Conservation (phyloP, 371 early-diverging fungal species). For the Mucor irregularis region DNA sequence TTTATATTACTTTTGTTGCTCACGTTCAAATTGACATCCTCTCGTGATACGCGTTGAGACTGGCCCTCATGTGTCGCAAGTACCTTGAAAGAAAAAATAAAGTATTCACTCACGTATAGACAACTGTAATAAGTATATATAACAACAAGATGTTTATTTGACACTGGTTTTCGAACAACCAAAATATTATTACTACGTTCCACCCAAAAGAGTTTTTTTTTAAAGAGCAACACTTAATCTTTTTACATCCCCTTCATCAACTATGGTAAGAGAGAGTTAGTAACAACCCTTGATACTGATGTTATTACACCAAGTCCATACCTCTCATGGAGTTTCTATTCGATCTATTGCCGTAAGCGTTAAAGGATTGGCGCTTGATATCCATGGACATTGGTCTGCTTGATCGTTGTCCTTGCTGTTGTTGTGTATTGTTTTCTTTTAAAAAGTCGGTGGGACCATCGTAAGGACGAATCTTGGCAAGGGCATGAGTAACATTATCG, state of each 20-base stretch:
- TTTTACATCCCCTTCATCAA: slow-evolving; percentile 8
- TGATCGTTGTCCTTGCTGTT: background rate
- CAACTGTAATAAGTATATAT: no score
- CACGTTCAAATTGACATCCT: no score
- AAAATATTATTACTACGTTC: no score
- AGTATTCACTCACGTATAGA: no score
- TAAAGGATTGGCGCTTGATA: slow-evolving; percentile 26
- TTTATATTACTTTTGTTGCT: no score
- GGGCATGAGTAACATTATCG: slow-evolving; percentile 29
- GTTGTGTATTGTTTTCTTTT: slow-evolving; percentile 1
- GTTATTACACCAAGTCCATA: background rate
- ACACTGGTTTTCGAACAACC: no score
- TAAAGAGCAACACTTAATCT: slow-evolving; percentile 9
- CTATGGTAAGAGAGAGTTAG: background rate
- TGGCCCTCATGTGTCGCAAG: no score
- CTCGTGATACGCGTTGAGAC: no score
- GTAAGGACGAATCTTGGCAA: slow-evolving; percentile 32
- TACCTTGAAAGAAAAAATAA: no score
- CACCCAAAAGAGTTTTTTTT: no score
- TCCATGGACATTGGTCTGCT: slow-evolving; percentile 27
- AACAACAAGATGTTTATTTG: no score
- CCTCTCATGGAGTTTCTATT: slow-evolving; percentile 27
- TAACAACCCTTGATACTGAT: no score
- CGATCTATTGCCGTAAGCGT: slow-evolving; percentile 6
- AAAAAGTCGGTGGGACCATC: slow-evolving; percentile 24